Conservation (phyloP, 768 basidiomycete genomes). For the Amanita jacksonii region DNA sequence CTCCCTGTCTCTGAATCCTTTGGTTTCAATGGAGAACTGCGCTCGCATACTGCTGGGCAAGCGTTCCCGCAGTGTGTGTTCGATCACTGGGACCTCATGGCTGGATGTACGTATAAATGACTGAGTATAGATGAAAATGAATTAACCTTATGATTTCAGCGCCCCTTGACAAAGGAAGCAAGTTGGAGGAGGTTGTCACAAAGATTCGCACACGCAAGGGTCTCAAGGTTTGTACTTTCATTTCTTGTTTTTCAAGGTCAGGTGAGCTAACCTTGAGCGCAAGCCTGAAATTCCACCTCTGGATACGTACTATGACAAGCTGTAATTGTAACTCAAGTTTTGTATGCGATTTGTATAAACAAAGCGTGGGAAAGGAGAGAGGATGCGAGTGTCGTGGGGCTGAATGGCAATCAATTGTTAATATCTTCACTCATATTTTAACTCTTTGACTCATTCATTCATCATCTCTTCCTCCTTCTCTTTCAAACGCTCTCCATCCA, state of each 20-base stretch:
- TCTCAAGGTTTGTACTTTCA: constrained; percentile 57
- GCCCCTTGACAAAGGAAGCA: constrained; percentile 84
- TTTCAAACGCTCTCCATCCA: constrained; percentile 10
- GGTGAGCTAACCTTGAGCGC: background rate
- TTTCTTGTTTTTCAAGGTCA: background rate
- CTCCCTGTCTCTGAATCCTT: constrained; percentile 88
- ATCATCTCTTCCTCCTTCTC: constrained; percentile 8
- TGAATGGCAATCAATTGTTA: background rate
- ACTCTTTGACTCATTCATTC: constrained; percentile 7
- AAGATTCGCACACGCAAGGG: constrained; percentile 88
- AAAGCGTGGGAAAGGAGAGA: background rate
- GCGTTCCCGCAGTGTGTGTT: constrained; percentile 97
- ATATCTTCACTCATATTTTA: constrained; percentile 7
- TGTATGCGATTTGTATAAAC: background rate
- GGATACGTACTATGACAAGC: constrained; percentile 92
- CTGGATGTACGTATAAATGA: constrained; percentile 48
- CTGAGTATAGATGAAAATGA: background rate
- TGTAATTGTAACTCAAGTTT: constrained; percentile 30
- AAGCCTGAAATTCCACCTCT: constrained; percentile 83
- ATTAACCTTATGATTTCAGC: constrained; percentile 26
- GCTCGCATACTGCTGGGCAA: constrained; percentile 88
- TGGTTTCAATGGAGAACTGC: constrained; percentile 96
- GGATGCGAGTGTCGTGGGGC: background rate
- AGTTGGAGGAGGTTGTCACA: constrained; percentile 78
- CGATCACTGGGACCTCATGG: constrained; percentile 88